Evolutionary conservation across 805 yeast genomes (phyloP).

Genomic region (Ogataea pilisensis): DNA sequence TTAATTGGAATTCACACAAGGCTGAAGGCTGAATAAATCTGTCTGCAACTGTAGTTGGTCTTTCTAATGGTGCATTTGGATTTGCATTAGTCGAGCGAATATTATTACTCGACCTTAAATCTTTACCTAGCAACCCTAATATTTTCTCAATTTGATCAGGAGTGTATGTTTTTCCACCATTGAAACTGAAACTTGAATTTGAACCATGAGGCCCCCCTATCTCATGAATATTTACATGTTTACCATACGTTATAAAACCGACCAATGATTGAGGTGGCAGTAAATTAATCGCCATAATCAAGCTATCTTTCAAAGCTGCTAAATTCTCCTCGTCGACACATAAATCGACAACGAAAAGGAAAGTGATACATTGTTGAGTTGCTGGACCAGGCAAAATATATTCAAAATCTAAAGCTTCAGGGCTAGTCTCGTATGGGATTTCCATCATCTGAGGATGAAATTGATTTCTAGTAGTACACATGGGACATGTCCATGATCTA

Average conservation of each 20-base stretch:
- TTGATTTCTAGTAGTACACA: conserved; percentile 47
- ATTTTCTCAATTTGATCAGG: conserved; percentile 42
- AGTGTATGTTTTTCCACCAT: conserved; percentile 51
- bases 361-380: conserved; percentile 39
- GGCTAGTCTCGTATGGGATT: conserved; percentile 35
- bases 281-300: conserved; percentile 37
- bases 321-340: conserved; percentile 51
- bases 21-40: conserved; percentile 46
- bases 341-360: conserved; percentile 54
- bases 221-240: conserved; percentile 56
- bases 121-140: conserved; percentile 41
- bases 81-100: neutral
- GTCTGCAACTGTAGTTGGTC: conserved; percentile 27
- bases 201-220: conserved; percentile 35
- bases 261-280: conserved; percentile 54
- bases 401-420: conserved; percentile 47
- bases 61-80: conserved; percentile 11
- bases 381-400: conserved; percentile 32
- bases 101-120: conserved; percentile 18
- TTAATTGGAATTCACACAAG: conserved; percentile 47
- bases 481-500: conserved; percentile 50
- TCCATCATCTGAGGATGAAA: conserved; percentile 26
- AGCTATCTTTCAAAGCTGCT: conserved; percentile 46
- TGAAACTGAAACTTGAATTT: conserved; percentile 41
- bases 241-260: conserved; percentile 58